Evolutionary conservation across 441 rosid genomes (phyloP), one percentile per base, ranked within the genome.

Genomic region (Populus hybrid): DNA sequence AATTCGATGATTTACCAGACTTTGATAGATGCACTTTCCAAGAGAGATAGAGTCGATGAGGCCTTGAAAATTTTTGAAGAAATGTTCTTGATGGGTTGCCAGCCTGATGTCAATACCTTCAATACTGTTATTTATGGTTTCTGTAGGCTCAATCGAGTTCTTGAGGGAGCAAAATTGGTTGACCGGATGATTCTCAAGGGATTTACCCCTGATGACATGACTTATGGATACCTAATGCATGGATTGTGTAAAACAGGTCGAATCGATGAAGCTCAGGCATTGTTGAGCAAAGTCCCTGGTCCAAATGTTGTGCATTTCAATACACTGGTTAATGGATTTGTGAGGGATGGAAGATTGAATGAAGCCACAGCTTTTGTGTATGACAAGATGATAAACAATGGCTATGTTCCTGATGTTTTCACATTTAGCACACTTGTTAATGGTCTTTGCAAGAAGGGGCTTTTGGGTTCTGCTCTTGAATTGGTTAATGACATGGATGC

Each of bases 71-170:
- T 90, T 79, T 79, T 95, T 67, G 99, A 93, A 67, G 97, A 93
- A 85, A 92, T 95, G 99, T 81, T 93, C 80, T 75, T 95, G 74
- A 91, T 91, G 98, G 90, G 97, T 11, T 93, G 97, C 77, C 14
- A 64, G 0, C 95, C 99, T 77, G 95, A 91, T 81, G 89, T 92
- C 73, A 87, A 90, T 77, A 93, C 96, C 77, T 95, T 95, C 72
- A 92, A 93, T 79, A 92, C 90, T 88, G 89, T 93, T 35, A 84
- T 93, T 35, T 78, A 86, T 75, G 86, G 94, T 36, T 85, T 93
- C 6, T 93, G 97, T 87, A 91, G 86, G 86, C 73, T 87, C 59
- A 82, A 82, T 38, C 83, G 96, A 63, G 85, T 91, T 79, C 92
- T 86, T 59, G 99, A 92, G 82, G 94, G 97, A 10, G 89, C 86